Evolutionary conservation across 306 rosid genomes (phyloP).

Genomic region (Prosopis cineraria): DNA sequence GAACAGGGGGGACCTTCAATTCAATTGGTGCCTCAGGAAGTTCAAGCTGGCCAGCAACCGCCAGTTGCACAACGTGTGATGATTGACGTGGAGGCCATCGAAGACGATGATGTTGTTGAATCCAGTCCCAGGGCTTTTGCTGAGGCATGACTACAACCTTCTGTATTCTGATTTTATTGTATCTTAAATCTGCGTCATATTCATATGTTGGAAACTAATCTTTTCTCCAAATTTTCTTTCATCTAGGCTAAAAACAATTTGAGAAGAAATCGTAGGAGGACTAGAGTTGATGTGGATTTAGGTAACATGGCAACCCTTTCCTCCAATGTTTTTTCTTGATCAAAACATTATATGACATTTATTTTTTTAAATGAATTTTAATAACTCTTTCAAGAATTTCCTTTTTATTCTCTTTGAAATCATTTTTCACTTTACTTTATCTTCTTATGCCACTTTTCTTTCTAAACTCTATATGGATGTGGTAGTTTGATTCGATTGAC

Average conservation of each 20-base stretch:
- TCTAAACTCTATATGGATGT: background rate
- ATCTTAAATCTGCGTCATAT: background rate
- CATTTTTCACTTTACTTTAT: background rate
- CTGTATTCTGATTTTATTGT: constrained; percentile 4
- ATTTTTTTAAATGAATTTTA: background rate
- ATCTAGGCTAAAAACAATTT: constrained; percentile 82
- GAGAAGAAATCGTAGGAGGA: constrained; percentile 63
- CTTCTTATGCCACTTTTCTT: background rate
- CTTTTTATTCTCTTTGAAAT: background rate
- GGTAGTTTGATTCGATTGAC: background rate
- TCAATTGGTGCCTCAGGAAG: constrained; percentile 35
- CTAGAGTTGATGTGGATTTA: constrained; percentile 74
- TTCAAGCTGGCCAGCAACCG: constrained; percentile 22
- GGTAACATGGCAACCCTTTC: constrained; percentile 49
- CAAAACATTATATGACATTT: background rate
- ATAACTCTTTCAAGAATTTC: background rate
- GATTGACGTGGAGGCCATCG: constrained; percentile 88
- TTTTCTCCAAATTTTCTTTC: constrained; percentile 14
- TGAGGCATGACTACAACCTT: constrained; percentile 50
- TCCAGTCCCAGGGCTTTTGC: constrained; percentile 83
- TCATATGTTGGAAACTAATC: constrained; percentile 12
- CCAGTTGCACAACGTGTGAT: constrained; percentile 38
- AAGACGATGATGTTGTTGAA: constrained; percentile 78
- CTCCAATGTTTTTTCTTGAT: background rate
- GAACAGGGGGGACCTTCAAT: constrained; percentile 46